A percentile compares a stretch with the other conserved stretches of the same genome.
Conservation (phyloP, 345 rosid genomes). For the Cardiospermum halicacabum region DNA sequence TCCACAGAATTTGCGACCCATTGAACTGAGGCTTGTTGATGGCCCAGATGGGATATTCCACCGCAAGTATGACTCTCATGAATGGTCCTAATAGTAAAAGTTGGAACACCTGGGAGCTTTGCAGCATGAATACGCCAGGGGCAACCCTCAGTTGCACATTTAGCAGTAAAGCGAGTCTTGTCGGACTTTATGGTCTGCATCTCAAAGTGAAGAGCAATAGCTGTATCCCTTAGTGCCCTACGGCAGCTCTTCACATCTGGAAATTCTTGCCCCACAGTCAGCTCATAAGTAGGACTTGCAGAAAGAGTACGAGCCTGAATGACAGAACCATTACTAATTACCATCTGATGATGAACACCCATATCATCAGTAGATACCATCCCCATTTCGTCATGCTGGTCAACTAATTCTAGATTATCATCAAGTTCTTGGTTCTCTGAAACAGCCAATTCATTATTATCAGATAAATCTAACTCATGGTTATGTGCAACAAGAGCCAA, state of each 20-base stretch:
- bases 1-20: conserved; percentile 98
- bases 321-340: conserved; percentile 36
- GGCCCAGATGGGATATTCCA: conserved; percentile 93
- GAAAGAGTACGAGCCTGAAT: conserved; percentile 65
- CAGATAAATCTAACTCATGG: conserved; percentile 45
- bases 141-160: conserved; percentile 94
- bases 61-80: conserved; percentile 86
- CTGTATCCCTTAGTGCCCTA: conserved; percentile 90
- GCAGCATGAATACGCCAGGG: conserved; percentile 99
- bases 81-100: conserved; percentile 90
- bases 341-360: conserved; percentile 36
- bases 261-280: conserved; percentile 92
- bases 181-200: conserved; percentile 98
- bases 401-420: conserved; percentile 57
- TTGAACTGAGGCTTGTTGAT: conserved; percentile 98
- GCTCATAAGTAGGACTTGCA: conserved; percentile 45
- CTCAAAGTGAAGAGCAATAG: conserved; percentile 96
- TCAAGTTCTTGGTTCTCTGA: conserved; percentile 70
- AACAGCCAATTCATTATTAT: conserved; percentile 53
- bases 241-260: conserved; percentile 96
- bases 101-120: conserved; percentile 96
- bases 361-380: conserved; percentile 35
- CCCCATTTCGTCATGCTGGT: conserved; percentile 55
- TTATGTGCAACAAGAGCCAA: conserved; percentile 31
- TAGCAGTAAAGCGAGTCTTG: conserved; percentile 96